A percentile compares a stretch with the other conserved stretches of the same genome.
Conservation (phyloP, 73 alveolate genomes). For the Paramecium pentaurelia region DNA sequence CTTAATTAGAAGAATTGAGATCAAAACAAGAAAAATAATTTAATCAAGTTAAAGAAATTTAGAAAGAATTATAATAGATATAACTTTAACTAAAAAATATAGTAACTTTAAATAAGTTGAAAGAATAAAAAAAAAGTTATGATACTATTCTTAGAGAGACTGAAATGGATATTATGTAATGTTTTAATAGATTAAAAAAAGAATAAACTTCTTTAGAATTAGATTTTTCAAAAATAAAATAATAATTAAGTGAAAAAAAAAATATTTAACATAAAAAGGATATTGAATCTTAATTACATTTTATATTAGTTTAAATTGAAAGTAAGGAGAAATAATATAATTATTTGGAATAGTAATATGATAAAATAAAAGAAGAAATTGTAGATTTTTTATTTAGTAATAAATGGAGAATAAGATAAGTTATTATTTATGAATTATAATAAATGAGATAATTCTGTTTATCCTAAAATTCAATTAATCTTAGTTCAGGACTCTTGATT, state of each 20-base stretch:
- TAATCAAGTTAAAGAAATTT: not conserved
- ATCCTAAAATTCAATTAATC: not conserved
- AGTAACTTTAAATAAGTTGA: not conserved
- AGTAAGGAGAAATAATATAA: not conserved
- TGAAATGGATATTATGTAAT: not conserved
- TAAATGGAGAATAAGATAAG: constrained; percentile 19
- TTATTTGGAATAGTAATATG: not conserved
- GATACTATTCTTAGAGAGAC: not conserved
- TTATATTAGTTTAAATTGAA: not conserved
- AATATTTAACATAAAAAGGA: not conserved
- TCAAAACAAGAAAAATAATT: not conserved
- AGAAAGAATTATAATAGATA: not conserved
- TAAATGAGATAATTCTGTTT: not conserved
- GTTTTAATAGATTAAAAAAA: not conserved
- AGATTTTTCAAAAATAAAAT: not conserved
- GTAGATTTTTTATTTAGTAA: not conserved
- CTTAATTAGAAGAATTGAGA: not conserved
- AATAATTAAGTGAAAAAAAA: not conserved
- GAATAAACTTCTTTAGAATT: not conserved
- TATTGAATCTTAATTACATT: not conserved
- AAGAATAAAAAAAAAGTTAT: not conserved
- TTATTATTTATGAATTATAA: not conserved
- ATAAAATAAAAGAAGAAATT: not conserved
- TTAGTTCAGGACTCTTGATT: not conserved
- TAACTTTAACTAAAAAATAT: not conserved